A percentile compares a stretch with the other conserved stretches of the same genome.
These are phyloP conservation scores for Magnusiomyces sp. DNA, from an alignment of 1,139 yeast genomes.

Conservation along the genomic window DNA sequence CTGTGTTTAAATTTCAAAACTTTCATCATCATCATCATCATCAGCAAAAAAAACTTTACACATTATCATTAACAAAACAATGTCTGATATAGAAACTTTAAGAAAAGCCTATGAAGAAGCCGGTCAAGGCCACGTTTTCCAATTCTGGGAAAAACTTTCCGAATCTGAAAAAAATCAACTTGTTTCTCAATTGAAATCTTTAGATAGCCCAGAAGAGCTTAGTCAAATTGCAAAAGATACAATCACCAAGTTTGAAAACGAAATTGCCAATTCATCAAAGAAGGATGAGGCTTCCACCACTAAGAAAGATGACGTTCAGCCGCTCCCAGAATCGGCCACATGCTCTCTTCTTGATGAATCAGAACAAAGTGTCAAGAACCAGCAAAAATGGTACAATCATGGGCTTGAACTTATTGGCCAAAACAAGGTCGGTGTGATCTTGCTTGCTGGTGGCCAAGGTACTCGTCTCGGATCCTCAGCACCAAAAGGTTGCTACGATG, in stretches of 20 bases:
- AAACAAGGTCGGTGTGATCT: conserved; percentile 76
- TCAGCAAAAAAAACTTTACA: too few relatives aligned
- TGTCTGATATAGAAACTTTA: conserved; percentile 13
- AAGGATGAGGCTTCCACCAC: conserved; percentile 8
- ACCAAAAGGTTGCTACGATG: conserved; percentile 92
- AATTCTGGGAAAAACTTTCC: conserved; percentile 30
- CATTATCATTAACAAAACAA: too few relatives aligned
- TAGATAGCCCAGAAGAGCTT: conserved; percentile 31
- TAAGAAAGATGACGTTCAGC: too few relatives aligned
- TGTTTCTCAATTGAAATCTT: conserved; percentile 28
- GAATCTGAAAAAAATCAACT: conserved; percentile 24
- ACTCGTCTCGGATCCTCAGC: conserved; percentile 80
- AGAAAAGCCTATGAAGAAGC: conserved; percentile 27
- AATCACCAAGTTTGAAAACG: conserved; percentile 10
- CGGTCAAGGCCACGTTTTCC: conserved; percentile 38
- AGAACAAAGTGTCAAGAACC: conserved; percentile 13
- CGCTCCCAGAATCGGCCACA: conserved; percentile 31
- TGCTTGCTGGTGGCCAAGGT: conserved; percentile 99
- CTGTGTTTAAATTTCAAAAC: too few relatives aligned
- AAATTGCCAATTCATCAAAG: conserved; percentile 4
- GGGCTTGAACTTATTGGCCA: conserved; percentile 65
- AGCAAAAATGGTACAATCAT: conserved; percentile 40
- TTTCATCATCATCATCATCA: too few relatives aligned
- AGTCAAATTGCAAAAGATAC: conserved; percentile 26
- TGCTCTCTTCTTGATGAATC: conserved; percentile 29